Conservation (phyloP, 257 asterid genomes). For the Leptodermis oblonga region DNA sequence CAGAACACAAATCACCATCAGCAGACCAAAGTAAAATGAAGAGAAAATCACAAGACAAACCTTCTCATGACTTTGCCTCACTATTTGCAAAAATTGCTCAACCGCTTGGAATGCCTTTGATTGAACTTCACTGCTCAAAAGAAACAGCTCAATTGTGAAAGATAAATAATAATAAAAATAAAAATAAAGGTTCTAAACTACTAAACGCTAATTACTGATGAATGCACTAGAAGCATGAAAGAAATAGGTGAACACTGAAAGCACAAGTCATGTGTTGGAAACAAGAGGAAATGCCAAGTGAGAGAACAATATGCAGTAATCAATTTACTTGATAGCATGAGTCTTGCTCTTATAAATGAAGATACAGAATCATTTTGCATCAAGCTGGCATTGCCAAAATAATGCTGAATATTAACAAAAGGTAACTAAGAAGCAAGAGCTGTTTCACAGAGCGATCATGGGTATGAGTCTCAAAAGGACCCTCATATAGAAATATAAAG, state of each 20-base stretch:
- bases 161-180: too few relatives aligned
- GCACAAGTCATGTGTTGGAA: background rate
- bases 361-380: background rate
- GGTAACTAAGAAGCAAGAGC: background rate
- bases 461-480: background rate
- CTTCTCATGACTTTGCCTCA: slow-evolving; percentile 77
- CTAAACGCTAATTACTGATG: background rate
- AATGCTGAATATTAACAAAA: background rate
- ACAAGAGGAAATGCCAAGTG: background rate
- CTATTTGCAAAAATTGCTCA: slow-evolving; percentile 86
- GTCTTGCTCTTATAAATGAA: background rate
- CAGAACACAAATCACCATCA: background rate
- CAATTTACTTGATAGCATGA: background rate
- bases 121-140: slow-evolving; percentile 68
- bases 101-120: slow-evolving; percentile 91
- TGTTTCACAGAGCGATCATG: background rate
- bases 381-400: background rate
- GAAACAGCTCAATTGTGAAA: slow-evolving; percentile 7
- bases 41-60: slow-evolving; percentile 28
- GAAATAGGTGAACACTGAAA: background rate
- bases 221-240: background rate
- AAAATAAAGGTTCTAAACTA: background rate
- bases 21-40: background rate
- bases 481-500: background rate
- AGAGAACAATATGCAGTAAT: background rate